These are phyloP conservation scores for Microbotryum scabiosae DNA, from an alignment of 1,284 basidiomycete species.

Conservation along the genomic window DNA sequence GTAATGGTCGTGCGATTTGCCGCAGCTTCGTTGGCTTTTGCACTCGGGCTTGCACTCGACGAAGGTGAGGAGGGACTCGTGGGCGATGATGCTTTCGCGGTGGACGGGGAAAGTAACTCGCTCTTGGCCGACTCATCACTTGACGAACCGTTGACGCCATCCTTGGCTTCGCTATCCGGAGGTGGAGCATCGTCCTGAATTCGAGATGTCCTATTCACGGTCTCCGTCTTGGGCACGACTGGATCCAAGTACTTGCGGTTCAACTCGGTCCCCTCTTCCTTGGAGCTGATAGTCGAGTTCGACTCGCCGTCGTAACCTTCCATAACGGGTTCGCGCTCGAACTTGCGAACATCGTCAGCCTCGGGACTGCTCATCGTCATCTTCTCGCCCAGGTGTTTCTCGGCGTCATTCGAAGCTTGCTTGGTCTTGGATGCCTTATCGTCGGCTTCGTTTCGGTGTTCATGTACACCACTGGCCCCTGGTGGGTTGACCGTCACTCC, in stretches of 20 bases:
- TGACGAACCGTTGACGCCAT: conserved; percentile 3
- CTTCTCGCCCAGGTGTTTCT: not conserved
- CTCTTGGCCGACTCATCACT: not conserved
- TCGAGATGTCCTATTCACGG: conserved; percentile 1
- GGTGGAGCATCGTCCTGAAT: conserved; percentile 6
- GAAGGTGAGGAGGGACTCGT: too few species aligned
- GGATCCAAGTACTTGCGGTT: too few species aligned
- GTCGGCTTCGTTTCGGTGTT: not conserved
- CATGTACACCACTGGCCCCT: conserved; percentile 2
- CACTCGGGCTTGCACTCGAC: not conserved
- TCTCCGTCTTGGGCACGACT: conserved; percentile 1
- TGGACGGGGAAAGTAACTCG: too few species aligned
- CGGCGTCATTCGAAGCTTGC: not conserved
- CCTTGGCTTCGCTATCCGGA: conserved; percentile 12
- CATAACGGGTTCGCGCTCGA: not conserved
- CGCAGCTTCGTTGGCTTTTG: conserved; percentile 18
- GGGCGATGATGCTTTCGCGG: too few species aligned
- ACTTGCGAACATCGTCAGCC: conserved; percentile 13
- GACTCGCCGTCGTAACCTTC: too few species aligned
- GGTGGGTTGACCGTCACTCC: conserved; percentile 7
- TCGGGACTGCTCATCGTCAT: conserved; percentile 9
- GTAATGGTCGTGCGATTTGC: conserved; percentile 19
- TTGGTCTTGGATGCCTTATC: not conserved
- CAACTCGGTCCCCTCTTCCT: too few species aligned
- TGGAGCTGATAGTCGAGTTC: too few species aligned